phyloP scores from a whole-genome alignment of 2,329 filamentous ascomycete genomes.

The Xylariales sp. region DNA sequence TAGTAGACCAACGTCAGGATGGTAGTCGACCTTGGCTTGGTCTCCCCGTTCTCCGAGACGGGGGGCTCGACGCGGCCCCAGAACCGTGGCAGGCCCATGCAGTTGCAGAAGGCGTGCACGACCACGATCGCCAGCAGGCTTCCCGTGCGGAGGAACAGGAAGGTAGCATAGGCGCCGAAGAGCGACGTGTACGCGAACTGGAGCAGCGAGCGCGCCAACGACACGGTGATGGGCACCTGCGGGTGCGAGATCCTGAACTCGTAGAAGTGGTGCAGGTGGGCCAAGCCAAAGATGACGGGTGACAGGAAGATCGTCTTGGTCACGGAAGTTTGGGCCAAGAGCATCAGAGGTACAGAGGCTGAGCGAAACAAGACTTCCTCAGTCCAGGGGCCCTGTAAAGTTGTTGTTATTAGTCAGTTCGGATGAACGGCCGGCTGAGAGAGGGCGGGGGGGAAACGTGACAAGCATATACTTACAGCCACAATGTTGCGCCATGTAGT shows the following conservation, averaged over 20 bases:
- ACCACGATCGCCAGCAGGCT: conserved; percentile 71
- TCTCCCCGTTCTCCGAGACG: conserved; percentile 14
- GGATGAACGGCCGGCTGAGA: too few species aligned
- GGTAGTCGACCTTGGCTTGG: conserved; percentile 29
- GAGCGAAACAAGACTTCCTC: conserved; percentile 95
- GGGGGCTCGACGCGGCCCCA: conserved; percentile 71
- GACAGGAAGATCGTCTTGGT: conserved; percentile 70
- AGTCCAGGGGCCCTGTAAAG: conserved; percentile 75
- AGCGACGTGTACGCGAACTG: conserved; percentile 89
- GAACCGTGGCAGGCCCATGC: conserved; percentile 80
- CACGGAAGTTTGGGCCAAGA: conserved; percentile 60
- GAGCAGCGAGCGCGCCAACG: conserved; percentile 68
- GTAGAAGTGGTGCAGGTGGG: conserved; percentile 93
- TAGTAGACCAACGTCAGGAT: conserved; percentile 80
- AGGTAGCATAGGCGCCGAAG: conserved; percentile 91
- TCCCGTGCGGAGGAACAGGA: conserved; percentile 80
- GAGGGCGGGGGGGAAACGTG: too few species aligned
- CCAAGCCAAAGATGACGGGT: conserved; percentile 86
- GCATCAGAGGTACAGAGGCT: conserved; percentile 75
- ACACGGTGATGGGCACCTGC: conserved; percentile 56
- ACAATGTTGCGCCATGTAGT: conserved; percentile 83
- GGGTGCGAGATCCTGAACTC: conserved; percentile 84
- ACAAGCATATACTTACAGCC: conserved; percentile 58
- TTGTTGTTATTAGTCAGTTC: too few species aligned
- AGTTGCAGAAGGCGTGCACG: conserved; percentile 88